Conservation (phyloP, 352 stramenopile species). For the Lagenidium sp. region DNA sequence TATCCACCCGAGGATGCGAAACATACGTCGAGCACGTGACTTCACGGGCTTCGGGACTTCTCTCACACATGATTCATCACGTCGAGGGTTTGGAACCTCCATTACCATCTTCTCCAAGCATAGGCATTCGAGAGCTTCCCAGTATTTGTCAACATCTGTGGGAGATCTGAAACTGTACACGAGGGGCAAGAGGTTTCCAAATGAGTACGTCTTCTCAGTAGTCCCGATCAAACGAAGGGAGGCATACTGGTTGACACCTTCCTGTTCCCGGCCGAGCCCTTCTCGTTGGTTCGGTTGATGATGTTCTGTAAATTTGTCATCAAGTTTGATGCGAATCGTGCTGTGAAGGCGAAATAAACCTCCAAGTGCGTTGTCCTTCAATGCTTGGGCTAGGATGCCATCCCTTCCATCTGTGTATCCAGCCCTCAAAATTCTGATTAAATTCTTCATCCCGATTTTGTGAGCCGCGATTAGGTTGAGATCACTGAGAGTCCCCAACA, state of each 20-base stretch:
- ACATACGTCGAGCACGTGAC: constrained; percentile 55
- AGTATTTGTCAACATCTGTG: constrained; percentile 52
- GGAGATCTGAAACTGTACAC: constrained; percentile 30
- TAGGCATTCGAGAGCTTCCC: constrained; percentile 71
- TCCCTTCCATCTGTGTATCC: constrained; percentile 63
- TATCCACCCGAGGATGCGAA: constrained; percentile 65
- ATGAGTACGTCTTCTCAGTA: constrained; percentile 66
- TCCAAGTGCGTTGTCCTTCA: constrained; percentile 70
- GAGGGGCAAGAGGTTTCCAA: constrained; percentile 43
- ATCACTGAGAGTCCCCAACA: constrained; percentile 62
- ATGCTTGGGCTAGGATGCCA: constrained; percentile 44
- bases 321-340: constrained; percentile 34
- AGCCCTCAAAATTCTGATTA: constrained; percentile 59
- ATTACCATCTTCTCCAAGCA: constrained; percentile 77
- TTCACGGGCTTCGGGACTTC: constrained; percentile 51
- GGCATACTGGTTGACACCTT: constrained; percentile 15
- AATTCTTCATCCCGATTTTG: constrained; percentile 76
- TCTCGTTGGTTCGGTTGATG: no score
- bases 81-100: constrained; percentile 46
- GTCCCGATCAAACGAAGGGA: constrained; percentile 46
- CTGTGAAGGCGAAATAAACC: constrained; percentile 55
- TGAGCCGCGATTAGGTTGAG: constrained; percentile 58
- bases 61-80: constrained; percentile 44
- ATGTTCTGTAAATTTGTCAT: constrained; percentile 14
- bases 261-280: no score